A percentile compares a stretch with the other conserved stretches of the same genome.
Conservation (phyloP, 805 yeast species). For the Debaryomyces tyrocola region DNA sequence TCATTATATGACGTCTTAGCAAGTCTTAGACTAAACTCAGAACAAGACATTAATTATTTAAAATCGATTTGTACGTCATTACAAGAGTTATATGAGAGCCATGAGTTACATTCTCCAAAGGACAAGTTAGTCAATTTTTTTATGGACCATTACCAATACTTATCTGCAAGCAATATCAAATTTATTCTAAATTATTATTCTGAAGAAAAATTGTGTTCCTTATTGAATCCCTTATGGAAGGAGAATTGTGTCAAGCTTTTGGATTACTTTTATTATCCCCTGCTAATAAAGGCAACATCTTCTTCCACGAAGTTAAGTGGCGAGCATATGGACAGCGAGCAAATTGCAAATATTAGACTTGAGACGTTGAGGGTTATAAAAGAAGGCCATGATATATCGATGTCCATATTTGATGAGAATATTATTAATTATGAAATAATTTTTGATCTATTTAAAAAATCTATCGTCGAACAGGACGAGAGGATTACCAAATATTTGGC, state of each 20-base stretch:
- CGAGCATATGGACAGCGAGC: not conserved
- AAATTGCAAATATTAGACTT: conserved; percentile 18
- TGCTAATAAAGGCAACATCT: conserved; percentile 5
- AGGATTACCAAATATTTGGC: conserved; percentile 30
- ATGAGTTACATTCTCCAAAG: conserved; percentile 42
- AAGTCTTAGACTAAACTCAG: conserved; percentile 19
- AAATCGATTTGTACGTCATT: conserved; percentile 35
- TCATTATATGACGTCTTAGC: conserved; percentile 44
- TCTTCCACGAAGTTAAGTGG: conserved; percentile 7
- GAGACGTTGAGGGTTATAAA: conserved; percentile 34
- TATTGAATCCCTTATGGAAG: conserved; percentile 52
- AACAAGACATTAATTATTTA: conserved; percentile 31
- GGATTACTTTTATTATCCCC: conserved; percentile 39
- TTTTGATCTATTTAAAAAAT: conserved; percentile 27
- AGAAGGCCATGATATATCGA: conserved; percentile 35
- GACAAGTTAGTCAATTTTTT: conserved; percentile 44
- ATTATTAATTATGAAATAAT: conserved; percentile 33
- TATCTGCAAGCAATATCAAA: conserved; percentile 38
- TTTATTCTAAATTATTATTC: conserved; percentile 50
- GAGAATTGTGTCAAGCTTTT: conserved; percentile 45
- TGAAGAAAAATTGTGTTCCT: conserved; percentile 53
- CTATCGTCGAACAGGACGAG: conserved; percentile 28
- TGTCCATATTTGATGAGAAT: conserved; percentile 25
- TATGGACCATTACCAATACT: conserved; percentile 31
- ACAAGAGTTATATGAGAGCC: conserved; percentile 27